phyloP scores from a whole-genome alignment of 2,329 filamentous ascomycete genomes.

The Aspergillus luchuensis region DNA sequence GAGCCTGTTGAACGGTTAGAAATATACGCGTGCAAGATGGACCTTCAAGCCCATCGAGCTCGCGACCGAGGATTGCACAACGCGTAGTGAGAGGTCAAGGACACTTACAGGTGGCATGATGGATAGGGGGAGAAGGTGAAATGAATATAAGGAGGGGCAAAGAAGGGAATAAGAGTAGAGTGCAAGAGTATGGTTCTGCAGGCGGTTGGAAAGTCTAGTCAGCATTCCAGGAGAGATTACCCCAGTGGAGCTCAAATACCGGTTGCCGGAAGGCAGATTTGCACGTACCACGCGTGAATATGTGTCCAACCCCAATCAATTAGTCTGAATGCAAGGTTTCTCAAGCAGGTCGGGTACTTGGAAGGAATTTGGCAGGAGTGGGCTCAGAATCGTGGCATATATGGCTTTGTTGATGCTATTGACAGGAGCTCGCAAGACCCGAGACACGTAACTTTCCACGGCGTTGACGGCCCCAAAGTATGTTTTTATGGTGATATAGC shows the following conservation, averaged over 20 bases:
- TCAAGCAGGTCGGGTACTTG: conserved; percentile 20
- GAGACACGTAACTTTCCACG: conserved; percentile 21
- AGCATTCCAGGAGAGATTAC: conserved; percentile 40
- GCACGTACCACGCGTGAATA: conserved; percentile 44
- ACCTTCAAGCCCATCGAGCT: background rate
- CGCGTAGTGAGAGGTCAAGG: conserved; percentile 17
- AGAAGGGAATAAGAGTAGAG: conserved; percentile 26
- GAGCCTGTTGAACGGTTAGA: conserved; percentile 60
- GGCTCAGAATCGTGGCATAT: conserved; percentile 25
- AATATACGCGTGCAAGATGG: conserved; percentile 6
- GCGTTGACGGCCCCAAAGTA: conserved; percentile 5
- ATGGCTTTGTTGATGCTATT: conserved; percentile 36
- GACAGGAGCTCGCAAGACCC: conserved; percentile 30
- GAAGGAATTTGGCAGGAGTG: conserved; percentile 21
- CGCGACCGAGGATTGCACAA: conserved; percentile 11
- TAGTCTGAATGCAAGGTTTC: conserved; percentile 24
- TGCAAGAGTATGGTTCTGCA: conserved; percentile 29
- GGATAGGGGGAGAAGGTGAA: conserved; percentile 30
- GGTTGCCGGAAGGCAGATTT: conserved; percentile 27
- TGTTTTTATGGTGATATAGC: conserved; percentile 4
- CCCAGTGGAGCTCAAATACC: conserved; percentile 39
- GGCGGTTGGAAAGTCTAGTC: conserved; percentile 28
- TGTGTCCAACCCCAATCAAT: conserved; percentile 27
- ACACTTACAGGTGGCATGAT: conserved; percentile 61
- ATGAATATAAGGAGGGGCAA: conserved; percentile 21